These are phyloP conservation scores for Metschnikowia continentalis DNA, from an alignment of 805 yeast species.

Conservation along the genomic window DNA sequence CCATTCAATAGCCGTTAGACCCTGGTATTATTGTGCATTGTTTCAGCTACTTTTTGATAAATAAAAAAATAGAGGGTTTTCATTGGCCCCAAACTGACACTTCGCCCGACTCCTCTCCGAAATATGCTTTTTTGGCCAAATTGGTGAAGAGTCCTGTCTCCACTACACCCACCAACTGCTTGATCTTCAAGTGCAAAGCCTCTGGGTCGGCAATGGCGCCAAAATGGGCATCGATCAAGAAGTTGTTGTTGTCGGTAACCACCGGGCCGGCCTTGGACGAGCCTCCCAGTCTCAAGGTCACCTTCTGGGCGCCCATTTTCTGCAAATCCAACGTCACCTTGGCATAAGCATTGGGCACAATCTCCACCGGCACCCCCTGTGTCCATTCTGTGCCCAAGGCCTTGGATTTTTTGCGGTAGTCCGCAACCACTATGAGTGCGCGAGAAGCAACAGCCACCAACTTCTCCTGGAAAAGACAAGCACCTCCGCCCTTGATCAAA, in stretches of 20 bases:
- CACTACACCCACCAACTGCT: slow-evolving; percentile 83
- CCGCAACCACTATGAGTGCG: slow-evolving; percentile 85
- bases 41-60: neutral
- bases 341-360: slow-evolving; percentile 83
- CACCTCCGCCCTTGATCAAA: slow-evolving; percentile 98
- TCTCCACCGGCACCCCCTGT: slow-evolving; percentile 93
- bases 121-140: slow-evolving; percentile 76
- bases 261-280: slow-evolving; percentile 95
- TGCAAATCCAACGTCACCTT: slow-evolving; percentile 65
- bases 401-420: slow-evolving; percentile 76
- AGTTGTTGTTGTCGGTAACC: slow-evolving; percentile 92
- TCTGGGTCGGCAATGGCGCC: slow-evolving; percentile 59
- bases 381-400: slow-evolving; percentile 77
- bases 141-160: slow-evolving; percentile 87
- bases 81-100: slow-evolving; percentile 19
- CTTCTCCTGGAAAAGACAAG: slow-evolving; percentile 94
- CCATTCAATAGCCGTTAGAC: neutral
- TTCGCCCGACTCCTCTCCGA: slow-evolving; percentile 79
- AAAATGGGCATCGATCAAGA: slow-evolving; percentile 88
- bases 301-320: slow-evolving; percentile 57
- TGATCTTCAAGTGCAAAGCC: slow-evolving; percentile 60
- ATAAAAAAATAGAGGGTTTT: no score
- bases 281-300: slow-evolving; percentile 77
- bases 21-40: neutral
- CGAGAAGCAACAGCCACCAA: slow-evolving; percentile 79